These are phyloP conservation scores for Xylaria arbuscula DNA, from an alignment of 2,329 filamentous ascomycete genomes.

Conservation along the genomic window DNA sequence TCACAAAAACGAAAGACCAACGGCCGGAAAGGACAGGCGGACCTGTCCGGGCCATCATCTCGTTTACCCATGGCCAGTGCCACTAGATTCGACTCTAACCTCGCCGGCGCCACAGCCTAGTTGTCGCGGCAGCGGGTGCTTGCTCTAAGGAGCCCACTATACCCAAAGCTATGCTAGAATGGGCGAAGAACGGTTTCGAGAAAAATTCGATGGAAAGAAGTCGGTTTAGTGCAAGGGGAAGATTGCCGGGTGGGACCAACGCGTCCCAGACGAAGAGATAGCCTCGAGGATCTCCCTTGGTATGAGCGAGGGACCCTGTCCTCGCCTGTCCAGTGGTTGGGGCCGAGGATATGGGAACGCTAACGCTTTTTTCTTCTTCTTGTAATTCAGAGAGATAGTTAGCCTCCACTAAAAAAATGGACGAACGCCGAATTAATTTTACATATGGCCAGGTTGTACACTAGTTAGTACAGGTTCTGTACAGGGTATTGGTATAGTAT, in stretches of 20 bases:
- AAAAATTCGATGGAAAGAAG: conserved; percentile 50
- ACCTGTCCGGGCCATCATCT: conserved; percentile 29
- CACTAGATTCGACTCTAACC: conserved; percentile 31
- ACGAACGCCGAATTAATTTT: conserved; percentile 14
- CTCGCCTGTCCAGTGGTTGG: conserved; percentile 37
- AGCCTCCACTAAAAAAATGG: conserved; percentile 15
- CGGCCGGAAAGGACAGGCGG: neutral
- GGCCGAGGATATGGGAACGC: conserved; percentile 32
- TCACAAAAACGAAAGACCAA: conserved; percentile 10
- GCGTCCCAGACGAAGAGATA: conserved; percentile 39
- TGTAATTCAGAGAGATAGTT: conserved; percentile 24
- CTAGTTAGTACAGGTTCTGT: neutral
- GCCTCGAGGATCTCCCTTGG: conserved; percentile 46
- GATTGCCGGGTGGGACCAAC: conserved; percentile 39
- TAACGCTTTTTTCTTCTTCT: conserved; percentile 9
- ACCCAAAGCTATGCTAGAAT: conserved; percentile 25
- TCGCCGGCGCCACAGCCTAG: conserved; percentile 32
- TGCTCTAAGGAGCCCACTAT: conserved; percentile 28
- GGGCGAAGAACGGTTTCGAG: conserved; percentile 47
- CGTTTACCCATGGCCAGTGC: conserved; percentile 27
- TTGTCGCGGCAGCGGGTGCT: conserved; percentile 36
- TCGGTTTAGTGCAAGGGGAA: conserved; percentile 49
- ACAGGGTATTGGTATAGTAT: too few species aligned
- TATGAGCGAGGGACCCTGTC: conserved; percentile 38
- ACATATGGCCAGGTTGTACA: neutral